A percentile compares a stretch with the other conserved stretches of the same genome.
Conservation (phyloP, 192 early-diverging fungal genomes). For the Coemansia umbellata region DNA sequence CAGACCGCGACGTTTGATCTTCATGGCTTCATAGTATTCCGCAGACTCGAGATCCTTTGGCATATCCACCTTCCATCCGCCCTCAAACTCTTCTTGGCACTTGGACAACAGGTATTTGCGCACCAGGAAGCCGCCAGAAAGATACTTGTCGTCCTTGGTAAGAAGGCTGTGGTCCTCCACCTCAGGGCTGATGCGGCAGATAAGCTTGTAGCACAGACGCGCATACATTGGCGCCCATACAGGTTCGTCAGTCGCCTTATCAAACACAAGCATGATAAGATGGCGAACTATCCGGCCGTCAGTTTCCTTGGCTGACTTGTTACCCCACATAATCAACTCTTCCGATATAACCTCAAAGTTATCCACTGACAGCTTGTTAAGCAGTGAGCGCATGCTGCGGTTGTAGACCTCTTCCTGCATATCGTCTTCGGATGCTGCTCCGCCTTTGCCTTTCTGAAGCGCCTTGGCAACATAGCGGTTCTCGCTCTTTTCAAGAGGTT, state of each 20-base stretch:
- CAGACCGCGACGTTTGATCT: constrained; percentile 92
- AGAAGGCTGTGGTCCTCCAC: constrained; percentile 59
- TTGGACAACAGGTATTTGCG: constrained; percentile 87
- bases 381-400: constrained; percentile 79
- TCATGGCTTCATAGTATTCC: constrained; percentile 79
- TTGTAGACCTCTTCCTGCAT: constrained; percentile 59
- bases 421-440: constrained; percentile 46
- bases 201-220: constrained; percentile 75
- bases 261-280: constrained; percentile 84
- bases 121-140: constrained; percentile 68
- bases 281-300: constrained; percentile 71
- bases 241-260: constrained; percentile 95
- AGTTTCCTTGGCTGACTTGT: constrained; percentile 61
- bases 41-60: constrained; percentile 70
- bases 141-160: constrained; percentile 53
- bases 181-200: constrained; percentile 59
- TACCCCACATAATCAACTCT: constrained; percentile 77
- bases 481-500: constrained; percentile 76
- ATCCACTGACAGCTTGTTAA: constrained; percentile 97
- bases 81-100: constrained; percentile 95
- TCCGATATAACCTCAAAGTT: constrained; percentile 85
- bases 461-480: constrained; percentile 69
- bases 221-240: constrained; percentile 89
- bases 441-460: constrained; percentile 25
- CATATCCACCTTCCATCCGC: constrained; percentile 80